Evolutionary conservation across 345 rosid species (phyloP).

Genomic region (Aethionema arabicum): DNA sequence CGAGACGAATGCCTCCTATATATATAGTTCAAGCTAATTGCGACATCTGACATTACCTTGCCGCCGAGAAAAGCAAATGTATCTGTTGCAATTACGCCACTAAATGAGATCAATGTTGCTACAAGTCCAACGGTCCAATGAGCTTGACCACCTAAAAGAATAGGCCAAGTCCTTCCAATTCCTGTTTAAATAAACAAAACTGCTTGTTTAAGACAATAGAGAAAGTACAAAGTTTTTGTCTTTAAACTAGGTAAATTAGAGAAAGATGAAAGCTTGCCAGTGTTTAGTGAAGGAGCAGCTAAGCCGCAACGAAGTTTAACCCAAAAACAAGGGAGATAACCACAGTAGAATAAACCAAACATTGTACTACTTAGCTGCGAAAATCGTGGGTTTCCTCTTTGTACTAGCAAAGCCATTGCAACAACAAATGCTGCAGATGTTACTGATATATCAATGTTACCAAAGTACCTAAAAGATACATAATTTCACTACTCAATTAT

Average conservation of each 20-base stretch:
- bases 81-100: conserved; percentile 86
- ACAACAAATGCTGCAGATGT: conserved; percentile 82
- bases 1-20: too few relatives aligned
- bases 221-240: background rate
- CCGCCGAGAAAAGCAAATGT: conserved; percentile 91
- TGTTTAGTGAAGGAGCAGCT: conserved; percentile 76
- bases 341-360: conserved; percentile 88
- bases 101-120: conserved; percentile 74
- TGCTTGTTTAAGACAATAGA: conserved; percentile 15
- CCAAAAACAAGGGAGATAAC: conserved; percentile 96
- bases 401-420: conserved; percentile 76
- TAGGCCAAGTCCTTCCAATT: conserved; percentile 67
- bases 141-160: conserved; percentile 82
- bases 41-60: conserved; percentile 49
- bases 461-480: conserved; percentile 62
- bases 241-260: conserved; percentile 6
- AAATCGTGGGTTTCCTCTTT: conserved; percentile 87
- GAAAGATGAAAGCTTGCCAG: conserved; percentile 51
- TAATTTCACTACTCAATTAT: too few relatives aligned
- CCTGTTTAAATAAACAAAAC: conserved; percentile 41
- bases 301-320: conserved; percentile 86
- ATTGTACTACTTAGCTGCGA: conserved; percentile 86
- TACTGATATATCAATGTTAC: conserved; percentile 76
- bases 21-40: background rate
- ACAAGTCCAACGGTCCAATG: conserved; percentile 98